A percentile compares a stretch with the other conserved stretches of the same genome.
phyloP scores from a whole-genome alignment of 805 yeast genomes.

The Suhomyces sp. region DNA sequence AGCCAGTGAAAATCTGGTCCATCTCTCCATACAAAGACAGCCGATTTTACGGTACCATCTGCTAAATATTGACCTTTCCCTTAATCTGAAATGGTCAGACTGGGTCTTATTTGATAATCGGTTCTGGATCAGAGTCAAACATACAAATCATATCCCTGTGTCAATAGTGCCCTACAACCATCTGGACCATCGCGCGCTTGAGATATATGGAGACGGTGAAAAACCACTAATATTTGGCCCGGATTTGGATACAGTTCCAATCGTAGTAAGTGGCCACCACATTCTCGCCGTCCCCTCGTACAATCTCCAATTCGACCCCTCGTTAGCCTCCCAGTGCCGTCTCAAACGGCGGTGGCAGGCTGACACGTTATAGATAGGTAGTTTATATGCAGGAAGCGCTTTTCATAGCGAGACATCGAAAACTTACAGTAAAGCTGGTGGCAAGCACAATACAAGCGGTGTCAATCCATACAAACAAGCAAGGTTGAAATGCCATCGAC shows the following conservation, averaged over 20 bases:
- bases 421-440: background rate
- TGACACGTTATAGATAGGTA: background rate
- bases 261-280: background rate
- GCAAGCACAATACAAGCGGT: background rate
- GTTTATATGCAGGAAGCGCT: background rate
- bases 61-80: background rate
- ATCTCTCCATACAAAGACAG: constrained; percentile 15
- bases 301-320: background rate
- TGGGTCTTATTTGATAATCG: constrained; percentile 41
- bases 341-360: no score
- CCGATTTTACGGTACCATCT: constrained; percentile 6
- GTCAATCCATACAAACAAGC: background rate
- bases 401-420: background rate
- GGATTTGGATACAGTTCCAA: background rate
- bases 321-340: background rate
- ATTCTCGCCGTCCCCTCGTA: background rate
- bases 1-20: background rate
- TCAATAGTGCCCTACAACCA: background rate
- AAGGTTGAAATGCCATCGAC: constrained; percentile 7
- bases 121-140: constrained; percentile 29
- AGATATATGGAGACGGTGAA: background rate
- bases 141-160: background rate
- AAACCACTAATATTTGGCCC: background rate
- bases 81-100: background rate
- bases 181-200: background rate